Base-by-base conservation (phyloP, 2,329 filamentous ascomycete genomes). In the Emericellopsis atlantica region DNA sequence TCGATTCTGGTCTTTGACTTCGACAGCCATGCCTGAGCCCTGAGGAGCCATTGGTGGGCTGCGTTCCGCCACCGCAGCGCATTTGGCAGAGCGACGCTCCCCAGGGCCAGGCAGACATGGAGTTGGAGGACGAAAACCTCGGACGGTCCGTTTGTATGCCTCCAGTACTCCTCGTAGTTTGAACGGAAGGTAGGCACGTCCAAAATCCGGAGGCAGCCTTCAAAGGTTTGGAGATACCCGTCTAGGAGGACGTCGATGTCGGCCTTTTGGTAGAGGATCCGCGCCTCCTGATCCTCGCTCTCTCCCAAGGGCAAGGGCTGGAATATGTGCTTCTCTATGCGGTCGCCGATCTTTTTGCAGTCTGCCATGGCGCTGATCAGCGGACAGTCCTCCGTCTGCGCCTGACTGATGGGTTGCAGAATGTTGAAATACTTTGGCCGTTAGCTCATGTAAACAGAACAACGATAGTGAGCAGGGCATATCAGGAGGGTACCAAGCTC, bases 211-310 rank as follows among this genome's bases (percentile, higher is more conserved):
- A 60, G 59, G 10, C 60, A 58, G 4, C 56, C 57, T 40, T 68
- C 64, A 45, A 68, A 58, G 18, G 59, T 57, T 41, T 66, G 51
- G 31, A 71, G 46, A 51, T 66, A 66, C 9, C 55, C 39, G 2
- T 56, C 48, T 22, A 66, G 42, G 3, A 66, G 44, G 37, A 55
- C 46, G 33, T 64, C 58, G 0, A 58, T 55, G 6, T 36, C 14
- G 7, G 33, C 7, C 22, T 31, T 37, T 15, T 37, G 21, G 7
- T 38, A 39, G 12, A 44, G 24, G n/a, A 8, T 33, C 26, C 26
- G 26, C 23, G 14, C 38, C 23, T 26, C 15, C 21, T 22, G 40
- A 6, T 22, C 32, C 26, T 14, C 3, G 18, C 16, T 22, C n/a
- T 16, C 29, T n/a, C 11, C 14, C 15, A 18, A 37, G 8, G 8